Evolutionary conservation across 78 protist species (phyloP), one percentile per base, ranked within the genome.

Genomic region (Acrasis kona): DNA sequence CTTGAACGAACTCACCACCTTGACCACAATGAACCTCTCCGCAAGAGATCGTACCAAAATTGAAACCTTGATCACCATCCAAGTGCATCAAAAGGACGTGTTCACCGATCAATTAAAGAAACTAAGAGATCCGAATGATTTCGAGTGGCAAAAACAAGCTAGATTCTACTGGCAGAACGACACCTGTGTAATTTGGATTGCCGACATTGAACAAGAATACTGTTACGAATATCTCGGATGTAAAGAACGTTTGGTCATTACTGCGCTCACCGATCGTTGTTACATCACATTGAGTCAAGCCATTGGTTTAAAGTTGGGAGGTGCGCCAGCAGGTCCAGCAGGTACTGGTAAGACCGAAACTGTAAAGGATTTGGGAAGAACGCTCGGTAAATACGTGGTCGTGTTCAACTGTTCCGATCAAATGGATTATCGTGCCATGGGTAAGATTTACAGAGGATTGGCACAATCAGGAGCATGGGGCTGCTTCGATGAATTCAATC

Each of bases 311-410:
- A 71, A 10, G 57, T 74, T 83, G 27, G 97, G 97, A n/a, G 97
- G 94, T 12, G 87, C 89, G 6, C 95, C 95, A 8, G 91, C 91
- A n/a, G n/a, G n/a, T n/a, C n/a, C n/a, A n/a, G n/a, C n/a, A n/a
- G n/a, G n/a, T n/a, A n/a, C n/a, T n/a, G 97, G 97, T 10, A 93
- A 93, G 87, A 93, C 97, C 0, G 97, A 93, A 72, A 93, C 97
- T 9, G 79, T 72, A 27, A 93, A 93, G 86, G 95, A 93, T 85
- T 50, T 91, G 77, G 93, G 88, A 5, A 40, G 84, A 3, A 31
- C 87, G 10, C 77, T 88, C 29, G 97, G 93, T 35, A 89, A 79
- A 35, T 83, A 42, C 71, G 82, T 80, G 39, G 79, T 88, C 31
- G 95, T 93, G 58, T 78, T 87, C 82, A 90, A 93, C 72, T 88